phyloP scores from a whole-genome alignment of 495 filamentous ascomycete genomes.

The Terfezia boudieri region DNA sequence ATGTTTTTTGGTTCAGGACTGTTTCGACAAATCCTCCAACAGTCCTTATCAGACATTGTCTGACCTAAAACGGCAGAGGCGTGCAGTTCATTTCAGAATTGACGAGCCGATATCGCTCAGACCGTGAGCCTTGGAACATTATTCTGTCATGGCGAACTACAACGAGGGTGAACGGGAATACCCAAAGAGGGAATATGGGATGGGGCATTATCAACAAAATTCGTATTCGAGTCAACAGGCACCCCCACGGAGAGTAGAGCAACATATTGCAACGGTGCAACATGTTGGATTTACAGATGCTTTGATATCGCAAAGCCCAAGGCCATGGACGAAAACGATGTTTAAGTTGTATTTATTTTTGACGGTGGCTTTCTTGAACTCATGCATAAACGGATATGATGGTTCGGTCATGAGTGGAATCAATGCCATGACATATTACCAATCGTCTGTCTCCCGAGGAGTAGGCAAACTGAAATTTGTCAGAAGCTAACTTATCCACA shows the following conservation, averaged over 20 bases:
- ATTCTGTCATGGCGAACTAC: neutral
- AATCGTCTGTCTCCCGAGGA: conserved; percentile 9
- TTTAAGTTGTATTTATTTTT: conserved; percentile 24
- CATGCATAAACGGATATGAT: conserved; percentile 37
- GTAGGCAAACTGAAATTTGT: neutral
- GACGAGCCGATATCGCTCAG: too few relatives aligned
- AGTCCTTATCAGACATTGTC: too few relatives aligned
- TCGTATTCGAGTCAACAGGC: conserved; percentile 5
- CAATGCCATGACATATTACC: conserved; percentile 26
- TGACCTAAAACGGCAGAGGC: too few relatives aligned
- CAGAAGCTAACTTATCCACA: neutral
- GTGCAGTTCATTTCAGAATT: too few relatives aligned
- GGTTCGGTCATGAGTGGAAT: conserved; percentile 34
- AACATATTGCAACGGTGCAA: conserved; percentile 13
- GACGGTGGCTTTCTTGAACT: conserved; percentile 23
- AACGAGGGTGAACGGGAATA: conserved; percentile 7
- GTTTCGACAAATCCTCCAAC: neutral
- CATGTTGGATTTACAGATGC: conserved; percentile 17
- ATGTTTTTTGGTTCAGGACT: neutral
- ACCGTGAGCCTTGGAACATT: neutral
- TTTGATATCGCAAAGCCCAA: conserved; percentile 13
- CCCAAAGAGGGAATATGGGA: neutral
- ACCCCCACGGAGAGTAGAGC: conserved; percentile 8
- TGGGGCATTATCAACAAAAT: conserved; percentile 8
- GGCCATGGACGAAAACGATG: conserved; percentile 23